Evolutionary conservation across 176 grass and related monocot species (phyloP), one percentile per base, ranked within the genome.

Genomic region (Carex pumila): DNA sequence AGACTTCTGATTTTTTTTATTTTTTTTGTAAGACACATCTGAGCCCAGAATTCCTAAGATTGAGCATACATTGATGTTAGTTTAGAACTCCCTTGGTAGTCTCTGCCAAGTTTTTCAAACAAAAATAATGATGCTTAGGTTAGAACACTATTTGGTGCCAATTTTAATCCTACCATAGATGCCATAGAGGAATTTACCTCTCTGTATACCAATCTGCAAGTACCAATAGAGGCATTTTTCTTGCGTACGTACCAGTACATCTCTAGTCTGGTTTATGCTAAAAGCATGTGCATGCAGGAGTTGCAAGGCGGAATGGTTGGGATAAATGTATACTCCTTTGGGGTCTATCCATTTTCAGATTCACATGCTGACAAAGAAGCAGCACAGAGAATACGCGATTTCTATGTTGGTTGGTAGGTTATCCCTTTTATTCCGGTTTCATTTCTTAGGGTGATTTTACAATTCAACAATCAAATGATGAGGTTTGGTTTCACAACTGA

Each of bases 311-410:
- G 87, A 45, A 63, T 70, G 47, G 39, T 97, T 61, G 89, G 91
- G 41, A 85, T 93, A 52, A 91, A 89, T 68, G 21, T 87, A 0
- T 93, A 86, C 82, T 81, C 84, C 22, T 37, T 79, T 19, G 87
- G 79, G 91, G 6, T 18, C 67, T 93, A 97, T 45, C 94, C 84
- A 22, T 63, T 87, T 18, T 80, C 88, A 76, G 83, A 93, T 58
- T 88, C 84, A 31, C 39, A 52, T 22, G 72, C 81, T 70, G 88
- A 91, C 69, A 37, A 84, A 84, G 59, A 80, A 73, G 86, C 91
- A 12, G 81, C 81, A 10, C 63, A 85, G 80, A 91, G 91, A 25
- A 87, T 63, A 36, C 19, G 77, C 1, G 61, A 71, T 34, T 92
- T 88, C 63, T 19, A 63, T 0, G 39, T 83, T 22, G 90, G 86